Percentiles rank a stretch among this genome's conserved stretches.
Conservation (phyloP, 352 stramenopile species). For the Halophytophthora batemanensis region DNA sequence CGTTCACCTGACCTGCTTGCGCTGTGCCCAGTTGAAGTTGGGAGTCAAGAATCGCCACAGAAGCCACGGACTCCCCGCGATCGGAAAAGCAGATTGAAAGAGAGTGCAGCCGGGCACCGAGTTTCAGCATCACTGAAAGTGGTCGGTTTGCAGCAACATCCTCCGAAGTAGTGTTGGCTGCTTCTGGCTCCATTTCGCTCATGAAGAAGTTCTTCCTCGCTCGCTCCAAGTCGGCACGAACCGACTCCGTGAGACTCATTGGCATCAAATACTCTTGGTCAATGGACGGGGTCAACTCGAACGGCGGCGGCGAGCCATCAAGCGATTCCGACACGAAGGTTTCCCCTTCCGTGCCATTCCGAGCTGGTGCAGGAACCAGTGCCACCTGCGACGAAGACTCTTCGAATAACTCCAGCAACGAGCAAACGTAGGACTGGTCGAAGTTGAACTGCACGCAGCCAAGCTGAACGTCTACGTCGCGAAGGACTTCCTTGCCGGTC, state of each 20-base stretch:
- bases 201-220: constrained; percentile 64
- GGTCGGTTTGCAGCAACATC: constrained; percentile 3
- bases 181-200: constrained; percentile 10
- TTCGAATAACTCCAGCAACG: constrained; percentile 70
- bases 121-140: constrained; percentile 27
- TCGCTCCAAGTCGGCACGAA: constrained; percentile 73
- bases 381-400: constrained; percentile 57
- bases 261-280: constrained; percentile 70
- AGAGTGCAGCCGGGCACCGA: constrained; percentile 61
- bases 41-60: constrained; percentile 62
- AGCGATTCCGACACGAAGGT: constrained; percentile 7
- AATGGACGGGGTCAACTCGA: constrained; percentile 60
- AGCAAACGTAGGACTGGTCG: constrained; percentile 82
- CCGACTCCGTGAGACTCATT: constrained; percentile 74
- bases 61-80: constrained; percentile 58
- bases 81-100: constrained; percentile 79
- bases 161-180: not conserved
- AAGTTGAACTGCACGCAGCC: constrained; percentile 82
- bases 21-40: constrained; percentile 31
- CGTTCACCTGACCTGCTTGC: constrained; percentile 24
- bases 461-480: constrained; percentile 67
- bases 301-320: constrained; percentile 40
- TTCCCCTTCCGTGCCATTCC: constrained; percentile 14
- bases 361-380: constrained; percentile 19
- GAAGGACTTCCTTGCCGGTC: constrained; percentile 48